Percentiles rank a stretch among this genome's conserved stretches.
Conservation (phyloP, 331 rosid species). For the Acacia pycnantha region DNA sequence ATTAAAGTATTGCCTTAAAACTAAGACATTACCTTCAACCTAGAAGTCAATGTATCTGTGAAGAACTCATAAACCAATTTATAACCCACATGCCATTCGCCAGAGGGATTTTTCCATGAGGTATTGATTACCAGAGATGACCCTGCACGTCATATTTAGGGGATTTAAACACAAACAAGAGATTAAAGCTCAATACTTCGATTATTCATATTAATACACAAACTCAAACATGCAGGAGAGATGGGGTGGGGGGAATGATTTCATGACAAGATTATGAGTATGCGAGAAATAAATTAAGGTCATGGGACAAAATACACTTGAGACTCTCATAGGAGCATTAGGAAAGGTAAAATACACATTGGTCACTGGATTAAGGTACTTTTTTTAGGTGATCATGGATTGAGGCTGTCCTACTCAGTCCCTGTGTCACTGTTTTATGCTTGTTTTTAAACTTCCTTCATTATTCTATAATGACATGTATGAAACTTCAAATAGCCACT, state of each 20-base stretch:
- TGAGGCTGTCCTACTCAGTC: conserved; percentile 20
- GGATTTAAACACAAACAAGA: conserved; percentile 32
- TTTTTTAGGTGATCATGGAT: not conserved
- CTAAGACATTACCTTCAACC: conserved; percentile 68
- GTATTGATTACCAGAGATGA: conserved; percentile 66
- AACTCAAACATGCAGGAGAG: not conserved
- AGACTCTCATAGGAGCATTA: not conserved
- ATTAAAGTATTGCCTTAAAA: conserved; percentile 14
- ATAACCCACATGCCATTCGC: conserved; percentile 94
- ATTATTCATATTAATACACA: not conserved
- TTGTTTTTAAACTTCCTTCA: conserved; percentile 19
- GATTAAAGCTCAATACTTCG: conserved; percentile 17
- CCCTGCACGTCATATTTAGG: conserved; percentile 46
- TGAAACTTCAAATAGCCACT: conserved; percentile 14
- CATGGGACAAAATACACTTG: not conserved
- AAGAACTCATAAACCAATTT: conserved; percentile 83
- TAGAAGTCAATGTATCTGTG: conserved; percentile 69
- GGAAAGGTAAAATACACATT: conserved; percentile 6
- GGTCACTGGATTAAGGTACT: conserved; percentile 9
- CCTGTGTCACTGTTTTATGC: not conserved
- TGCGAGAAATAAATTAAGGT: conserved; percentile 13
- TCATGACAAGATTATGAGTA: not conserved
- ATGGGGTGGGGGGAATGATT: conserved; percentile 7
- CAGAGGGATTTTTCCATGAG: conserved; percentile 89
- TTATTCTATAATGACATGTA: conserved; percentile 8